Evolutionary conservation across 495 filamentous ascomycete genomes (phyloP), one percentile per base, ranked within the genome.

Genomic region (Parathielavia appendiculata): DNA sequence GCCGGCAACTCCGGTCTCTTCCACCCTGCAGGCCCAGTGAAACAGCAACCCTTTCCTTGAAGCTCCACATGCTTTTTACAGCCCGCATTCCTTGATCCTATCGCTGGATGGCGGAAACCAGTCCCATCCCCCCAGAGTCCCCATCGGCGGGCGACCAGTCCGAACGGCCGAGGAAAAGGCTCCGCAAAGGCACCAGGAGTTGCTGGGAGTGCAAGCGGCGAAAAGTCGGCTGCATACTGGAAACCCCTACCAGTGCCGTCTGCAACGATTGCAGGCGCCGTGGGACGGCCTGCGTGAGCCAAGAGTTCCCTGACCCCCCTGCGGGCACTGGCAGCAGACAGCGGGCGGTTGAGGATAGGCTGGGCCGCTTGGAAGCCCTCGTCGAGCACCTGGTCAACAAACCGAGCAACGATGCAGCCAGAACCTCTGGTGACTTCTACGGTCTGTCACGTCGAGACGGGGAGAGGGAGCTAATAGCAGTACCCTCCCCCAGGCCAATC

Each of bases 161-260:
- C 4, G 35, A 40, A 7, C 50, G 19, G 50, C 50, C 50, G 19
- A 16, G 50, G 5, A 52, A 52, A 19, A 52, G 39, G 36, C 11
- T 79, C 36, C 73, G 77, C 19, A 81, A 79, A 56, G 78, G 79
- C 13, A 80, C 77, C 1, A 71, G 66, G 14, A 78, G 75, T 54
- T 81, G 78, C 59, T 80, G 76, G 76, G 78, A 79, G 58, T 80
- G 79, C 65, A 78, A 77, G 53, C 74, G 71, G 49, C 72, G 77
- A 3, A 81, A 81, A 54, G 70, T 75, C 49, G 68, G 71, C 41
- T 81, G 79, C 63, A 75, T 63, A n/a, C 78, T 78, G 54, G 60
- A 63, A 26, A 53, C 65, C 5, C 60, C 64, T 10, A 52, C 56
- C 8, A 68, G 74, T 32, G 45, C 63, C 16, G 65, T 66, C 41